Evolutionary conservation across 2,329 filamentous ascomycete genomes (phyloP), one percentile per base, ranked within the genome.

Genomic region (Fusarium aywerte): DNA sequence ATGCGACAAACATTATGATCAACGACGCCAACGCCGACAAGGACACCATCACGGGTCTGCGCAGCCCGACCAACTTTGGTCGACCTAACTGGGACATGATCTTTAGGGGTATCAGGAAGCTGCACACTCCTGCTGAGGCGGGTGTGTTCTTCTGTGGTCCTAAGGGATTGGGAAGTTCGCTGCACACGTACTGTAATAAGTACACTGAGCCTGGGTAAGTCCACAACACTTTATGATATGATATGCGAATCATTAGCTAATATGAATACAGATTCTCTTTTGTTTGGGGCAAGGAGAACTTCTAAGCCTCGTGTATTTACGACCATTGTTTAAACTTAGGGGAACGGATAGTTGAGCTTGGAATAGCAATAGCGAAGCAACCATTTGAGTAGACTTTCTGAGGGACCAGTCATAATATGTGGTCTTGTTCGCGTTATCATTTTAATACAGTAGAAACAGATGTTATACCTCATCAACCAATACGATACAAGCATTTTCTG

Each of bases 1-100:
- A 95, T 75, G 92, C 92, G 48, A 93, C 91, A 43, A 95, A 96
- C 80, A 95, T 96, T 81, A 95, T 95, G 91, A 93, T 95, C 83
- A 94, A 95, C 81, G 91, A 94, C 73, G 91, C 90, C 76, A 92
- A 93, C 75, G 90, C 90, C 69, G 91, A 95, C 76, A 91, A 90
- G 78, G 92, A 96, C 77, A 89, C 92, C 73, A 94, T 96, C 76
- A 96, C 92, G 1, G 92, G 92, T 54, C 85, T 96, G 29, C 86
- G 91, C 47, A 90, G 91, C 54, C 92, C 92, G 20, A 96, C 92
- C 40, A 96, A 93, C 81, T 93, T 96, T 76, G 92, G 92, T 53
- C 84, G 92, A 23, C 92, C 92, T 16, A 95, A 96, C 80, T 96
- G 92, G 92, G 91, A 96, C 76, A 92, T 92, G 87, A 92, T 96